These are phyloP conservation scores for Solanum pinnatisectum DNA, from an alignment of 257 asterid species.

Conservation along the genomic window DNA sequence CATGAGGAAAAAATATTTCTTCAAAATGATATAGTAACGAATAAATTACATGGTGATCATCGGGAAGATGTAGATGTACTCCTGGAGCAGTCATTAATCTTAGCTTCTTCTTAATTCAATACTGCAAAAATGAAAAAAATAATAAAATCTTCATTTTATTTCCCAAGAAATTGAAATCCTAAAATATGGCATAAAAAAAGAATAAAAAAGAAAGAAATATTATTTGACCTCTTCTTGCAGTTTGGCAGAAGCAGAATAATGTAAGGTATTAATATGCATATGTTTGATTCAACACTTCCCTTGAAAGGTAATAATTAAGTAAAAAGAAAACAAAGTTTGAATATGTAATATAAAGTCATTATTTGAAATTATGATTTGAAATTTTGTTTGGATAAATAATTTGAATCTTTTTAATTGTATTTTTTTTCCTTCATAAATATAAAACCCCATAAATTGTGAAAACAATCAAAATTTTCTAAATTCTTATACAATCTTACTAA, in stretches of 20 bases:
- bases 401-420: background rate
- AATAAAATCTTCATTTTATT: background rate
- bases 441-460: background rate
- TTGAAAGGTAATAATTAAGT: background rate
- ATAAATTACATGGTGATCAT: slow-evolving; percentile 3
- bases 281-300: background rate
- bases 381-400: background rate
- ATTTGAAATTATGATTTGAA: background rate
- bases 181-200: background rate
- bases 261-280: background rate
- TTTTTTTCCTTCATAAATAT: background rate
- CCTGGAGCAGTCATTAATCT: background rate
- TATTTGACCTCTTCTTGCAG: background rate
- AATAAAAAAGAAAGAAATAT: background rate
- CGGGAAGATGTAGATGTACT: background rate
- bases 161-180: background rate
- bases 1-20: background rate
- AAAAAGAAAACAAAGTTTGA: background rate
- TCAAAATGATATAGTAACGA: background rate
- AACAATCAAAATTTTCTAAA: background rate
- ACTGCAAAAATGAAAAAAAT: background rate
- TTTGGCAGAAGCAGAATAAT: background rate
- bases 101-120: background rate
- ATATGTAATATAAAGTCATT: background rate
- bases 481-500: background rate